Conservation (phyloP, 1,284 basidiomycete species). For the Ganoderma multipileum region DNA sequence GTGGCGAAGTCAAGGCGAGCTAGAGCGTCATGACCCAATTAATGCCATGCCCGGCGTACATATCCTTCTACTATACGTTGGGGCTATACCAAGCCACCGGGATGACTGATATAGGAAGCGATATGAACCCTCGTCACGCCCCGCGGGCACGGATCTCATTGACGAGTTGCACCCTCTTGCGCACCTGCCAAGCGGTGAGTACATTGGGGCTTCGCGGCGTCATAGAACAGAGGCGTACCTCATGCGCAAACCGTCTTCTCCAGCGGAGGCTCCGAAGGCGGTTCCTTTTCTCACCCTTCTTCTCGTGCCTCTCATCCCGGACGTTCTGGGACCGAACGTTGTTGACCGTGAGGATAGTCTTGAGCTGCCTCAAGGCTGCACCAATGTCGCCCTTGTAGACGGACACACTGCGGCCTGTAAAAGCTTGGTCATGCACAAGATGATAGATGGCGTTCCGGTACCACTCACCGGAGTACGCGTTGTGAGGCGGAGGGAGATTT, state of each 20-base stretch:
- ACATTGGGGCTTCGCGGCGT: slow-evolving; percentile 2
- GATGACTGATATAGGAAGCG: slow-evolving; percentile 21
- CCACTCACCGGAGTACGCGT: slow-evolving; percentile 36
- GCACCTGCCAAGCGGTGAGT: slow-evolving; percentile 54
- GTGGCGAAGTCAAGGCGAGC: slow-evolving; percentile 8
- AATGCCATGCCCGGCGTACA: slow-evolving; percentile 26
- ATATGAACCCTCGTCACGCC: slow-evolving; percentile 38
- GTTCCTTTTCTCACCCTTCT: slow-evolving; percentile 65
- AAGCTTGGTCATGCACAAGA: slow-evolving; percentile 19
- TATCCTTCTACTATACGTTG: slow-evolving; percentile 24
- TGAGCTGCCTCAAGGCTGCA: slow-evolving; percentile 55
- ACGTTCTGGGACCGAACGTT: slow-evolving; percentile 59
- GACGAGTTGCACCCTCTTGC: slow-evolving; percentile 60
- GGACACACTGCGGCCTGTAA: slow-evolving; percentile 56
- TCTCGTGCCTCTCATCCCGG: slow-evolving; percentile 56
- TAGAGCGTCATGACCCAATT: slow-evolving; percentile 18
- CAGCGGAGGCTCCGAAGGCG: slow-evolving; percentile 69
- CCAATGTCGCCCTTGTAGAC: slow-evolving; percentile 49
- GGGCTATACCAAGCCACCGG: slow-evolving; percentile 18
- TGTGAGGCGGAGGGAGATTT: slow-evolving; percentile 27
- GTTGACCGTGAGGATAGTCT: slow-evolving; percentile 61
- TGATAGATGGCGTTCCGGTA: slow-evolving; percentile 6
- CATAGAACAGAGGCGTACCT: slow-evolving; percentile 51
- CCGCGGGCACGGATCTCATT: slow-evolving; percentile 57
- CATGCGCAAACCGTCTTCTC: slow-evolving; percentile 71